These are phyloP conservation scores for Neophaeococcomyces mojaviensis DNA, from an alignment of 2,329 filamentous ascomycete genomes.

Conservation along the genomic window DNA sequence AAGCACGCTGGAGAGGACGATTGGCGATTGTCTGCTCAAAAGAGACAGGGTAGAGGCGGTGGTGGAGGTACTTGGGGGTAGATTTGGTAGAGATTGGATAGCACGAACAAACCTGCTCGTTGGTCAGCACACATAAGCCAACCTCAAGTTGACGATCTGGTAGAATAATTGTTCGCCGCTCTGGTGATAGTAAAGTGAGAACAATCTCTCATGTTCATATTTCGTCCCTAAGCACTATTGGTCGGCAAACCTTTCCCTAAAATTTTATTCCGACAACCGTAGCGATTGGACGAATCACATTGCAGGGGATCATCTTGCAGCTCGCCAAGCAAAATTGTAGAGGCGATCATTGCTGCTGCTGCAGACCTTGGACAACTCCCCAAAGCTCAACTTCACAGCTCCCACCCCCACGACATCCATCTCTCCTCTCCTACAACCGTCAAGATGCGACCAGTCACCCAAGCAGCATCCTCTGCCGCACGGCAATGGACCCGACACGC, in stretches of 20 bases:
- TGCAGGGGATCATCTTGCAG: neutral
- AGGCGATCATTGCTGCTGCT: neutral
- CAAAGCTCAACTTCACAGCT: slow-evolving; percentile 4
- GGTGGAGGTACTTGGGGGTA: slow-evolving; percentile 85
- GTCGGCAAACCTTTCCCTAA: too few relatives aligned
- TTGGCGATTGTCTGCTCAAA: slow-evolving; percentile 86
- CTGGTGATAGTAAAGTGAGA: too few relatives aligned
- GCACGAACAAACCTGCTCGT: neutral
- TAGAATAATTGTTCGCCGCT: too few relatives aligned
- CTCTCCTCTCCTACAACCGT: slow-evolving; percentile 16
- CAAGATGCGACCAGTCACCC: slow-evolving; percentile 62
- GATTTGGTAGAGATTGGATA: slow-evolving; percentile 7
- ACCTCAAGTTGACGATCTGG: too few relatives aligned
- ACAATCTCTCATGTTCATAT: too few relatives aligned
- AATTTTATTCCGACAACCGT: slow-evolving; percentile 1
- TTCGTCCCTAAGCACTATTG: too few relatives aligned
- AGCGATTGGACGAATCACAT: neutral
- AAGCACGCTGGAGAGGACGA: slow-evolving; percentile 88
- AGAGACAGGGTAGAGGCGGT: slow-evolving; percentile 72
- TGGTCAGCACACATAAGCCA: too few relatives aligned
- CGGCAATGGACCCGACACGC: slow-evolving; percentile 47
- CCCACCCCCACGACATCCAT: slow-evolving; percentile 6
- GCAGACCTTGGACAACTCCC: neutral
- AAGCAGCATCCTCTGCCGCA: slow-evolving; percentile 62
- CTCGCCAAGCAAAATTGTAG: slow-evolving; percentile 7